Evolutionary conservation across 495 filamentous ascomycete species (phyloP).

Genomic region (Parathielavia hyrcaniae): DNA sequence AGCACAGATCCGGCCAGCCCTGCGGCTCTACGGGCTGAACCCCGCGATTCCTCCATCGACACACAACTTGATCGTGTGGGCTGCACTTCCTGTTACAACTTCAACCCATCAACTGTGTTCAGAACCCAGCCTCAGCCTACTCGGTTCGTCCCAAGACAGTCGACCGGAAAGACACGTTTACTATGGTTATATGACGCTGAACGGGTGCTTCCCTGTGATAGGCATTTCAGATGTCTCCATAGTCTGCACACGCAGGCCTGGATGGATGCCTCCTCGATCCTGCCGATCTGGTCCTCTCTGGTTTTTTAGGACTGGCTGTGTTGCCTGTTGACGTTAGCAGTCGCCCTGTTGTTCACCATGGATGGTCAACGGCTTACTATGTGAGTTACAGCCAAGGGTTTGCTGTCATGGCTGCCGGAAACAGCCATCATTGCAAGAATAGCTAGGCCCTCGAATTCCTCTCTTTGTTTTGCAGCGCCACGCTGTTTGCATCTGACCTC

Average conservation of each 20-base stretch:
- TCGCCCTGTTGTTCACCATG: not conserved
- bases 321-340: too few species aligned
- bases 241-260: not conserved
- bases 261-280: too few species aligned
- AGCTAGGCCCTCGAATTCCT: not conserved
- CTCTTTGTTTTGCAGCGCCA: slow-evolving; percentile 8
- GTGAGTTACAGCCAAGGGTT: not conserved
- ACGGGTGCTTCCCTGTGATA: too few species aligned
- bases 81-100: too few species aligned
- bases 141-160: too few species aligned
- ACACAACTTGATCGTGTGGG: not conserved
- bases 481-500: slow-evolving; percentile 3
- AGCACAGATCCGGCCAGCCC: not conserved
- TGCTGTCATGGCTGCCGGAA: slow-evolving; percentile 12
- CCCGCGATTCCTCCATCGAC: not conserved
- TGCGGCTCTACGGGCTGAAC: not conserved
- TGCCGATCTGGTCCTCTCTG: too few species aligned
- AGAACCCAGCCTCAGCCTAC: too few species aligned
- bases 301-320: too few species aligned
- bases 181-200: too few species aligned
- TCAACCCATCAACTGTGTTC: too few species aligned
- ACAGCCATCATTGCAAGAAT: not conserved
- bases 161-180: too few species aligned
- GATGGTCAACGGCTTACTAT: not conserved
- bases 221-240: not conserved